Percentiles rank a stretch among this genome's conserved stretches.
phyloP scores from a whole-genome alignment of 2,329 filamentous ascomycete genomes.

The Apiospora malaysiana region DNA sequence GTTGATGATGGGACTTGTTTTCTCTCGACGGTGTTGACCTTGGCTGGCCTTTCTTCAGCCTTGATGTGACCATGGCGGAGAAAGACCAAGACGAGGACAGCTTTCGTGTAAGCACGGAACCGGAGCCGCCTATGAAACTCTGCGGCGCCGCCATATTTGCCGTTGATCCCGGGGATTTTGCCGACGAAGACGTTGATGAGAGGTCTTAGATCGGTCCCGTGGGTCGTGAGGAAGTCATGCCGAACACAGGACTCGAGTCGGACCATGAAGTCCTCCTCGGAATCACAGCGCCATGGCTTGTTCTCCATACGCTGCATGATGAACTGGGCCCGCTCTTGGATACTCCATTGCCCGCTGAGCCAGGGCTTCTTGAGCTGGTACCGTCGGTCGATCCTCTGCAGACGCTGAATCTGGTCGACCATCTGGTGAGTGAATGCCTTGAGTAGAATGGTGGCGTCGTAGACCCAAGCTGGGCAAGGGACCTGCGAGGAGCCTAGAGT shows the following conservation, averaged over 20 bases:
- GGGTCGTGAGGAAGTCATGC: background rate
- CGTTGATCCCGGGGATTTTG: background rate
- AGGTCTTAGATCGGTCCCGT: background rate
- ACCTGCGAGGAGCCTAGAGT: too few species aligned
- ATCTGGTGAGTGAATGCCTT: background rate
- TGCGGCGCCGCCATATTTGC: background rate
- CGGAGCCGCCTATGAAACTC: background rate
- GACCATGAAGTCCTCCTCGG: background rate
- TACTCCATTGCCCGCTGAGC: background rate
- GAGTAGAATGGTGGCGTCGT: background rate
- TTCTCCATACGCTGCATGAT: slow-evolving; percentile 3
- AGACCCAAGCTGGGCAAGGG: background rate
- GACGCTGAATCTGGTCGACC: background rate
- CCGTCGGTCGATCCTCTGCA: background rate
- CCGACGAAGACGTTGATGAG: background rate
- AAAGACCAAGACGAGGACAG: background rate
- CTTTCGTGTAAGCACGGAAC: background rate
- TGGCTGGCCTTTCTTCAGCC: too few species aligned
- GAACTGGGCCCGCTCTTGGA: background rate
- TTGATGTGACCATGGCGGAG: background rate
- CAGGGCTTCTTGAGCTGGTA: background rate
- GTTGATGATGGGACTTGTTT: too few species aligned
- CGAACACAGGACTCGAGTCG: background rate
- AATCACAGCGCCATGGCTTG: background rate
- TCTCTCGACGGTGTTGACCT: too few species aligned